Base-by-base conservation (phyloP, 257 asterid genomes). In the Paulownia fortunei region DNA sequence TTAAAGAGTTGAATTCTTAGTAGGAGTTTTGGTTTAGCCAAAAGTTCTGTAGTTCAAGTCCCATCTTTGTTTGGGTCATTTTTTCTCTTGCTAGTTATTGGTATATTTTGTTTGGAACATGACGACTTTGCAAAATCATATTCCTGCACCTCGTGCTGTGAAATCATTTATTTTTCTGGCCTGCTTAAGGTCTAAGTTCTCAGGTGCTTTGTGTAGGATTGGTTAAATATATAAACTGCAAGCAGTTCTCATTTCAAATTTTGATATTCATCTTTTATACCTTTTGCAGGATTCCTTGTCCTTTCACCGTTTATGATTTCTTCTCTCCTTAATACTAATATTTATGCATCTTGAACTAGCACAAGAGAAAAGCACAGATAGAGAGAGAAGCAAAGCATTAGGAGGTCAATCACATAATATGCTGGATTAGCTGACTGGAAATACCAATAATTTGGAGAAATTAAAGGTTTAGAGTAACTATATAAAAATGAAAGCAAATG, bases 391-490 rank as follows among this genome's bases (percentile, higher is more conserved):
- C 32, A 46, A 68, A 68, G 41, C 56, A 5, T 12, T 42, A 44
- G 9, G 15, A 23, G 30, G 27, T 32, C 62, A 49, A 64, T 36
- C 74, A 39, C 66, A 37, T 44, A 15, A 23, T 36, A 32, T 56
- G n/a, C 24, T 56, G 68, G 77, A 72, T 55, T 72, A 56, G 41
- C 68, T 72, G 68, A 56, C 39, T 42, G 54, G 42, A 56, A 11
- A 52, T 49, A 62, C 47, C 10, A 71, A 4, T 21, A 32, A 34
- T 26, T 41, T 66, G 72, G 55, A 65, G 36, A 66, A 66, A 66
- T 51, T 37, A 34, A 55, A 52, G 67, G 5, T 36, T 12, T 72
- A 54, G 39, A 71, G 69, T 46, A 52, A 51, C 34, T 51, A 6
- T 51, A 10, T n/a, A 16, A 58, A 69, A 49, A 27, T 41, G 49